phyloP scores from a whole-genome alignment of 805 yeast genomes.

The Wickerhamiella australiensis region DNA sequence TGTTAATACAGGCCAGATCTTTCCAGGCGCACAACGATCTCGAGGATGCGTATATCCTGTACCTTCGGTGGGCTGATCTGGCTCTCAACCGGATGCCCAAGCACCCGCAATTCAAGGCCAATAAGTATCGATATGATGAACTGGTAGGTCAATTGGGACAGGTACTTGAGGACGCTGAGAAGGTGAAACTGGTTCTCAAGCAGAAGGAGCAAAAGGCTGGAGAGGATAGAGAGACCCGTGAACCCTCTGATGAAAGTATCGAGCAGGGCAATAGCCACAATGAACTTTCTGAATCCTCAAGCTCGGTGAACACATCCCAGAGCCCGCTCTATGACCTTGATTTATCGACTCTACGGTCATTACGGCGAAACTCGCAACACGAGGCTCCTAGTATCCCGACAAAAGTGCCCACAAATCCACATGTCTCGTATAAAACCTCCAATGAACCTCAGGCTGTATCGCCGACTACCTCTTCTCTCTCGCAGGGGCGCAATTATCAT shows the following conservation, averaged over 20 bases:
- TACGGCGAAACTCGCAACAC: background rate
- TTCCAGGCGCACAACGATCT: conserved; percentile 35
- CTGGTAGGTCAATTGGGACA: conserved; percentile 17
- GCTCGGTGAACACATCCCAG: too few relatives aligned
- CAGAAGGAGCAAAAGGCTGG: background rate
- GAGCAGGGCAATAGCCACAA: too few relatives aligned
- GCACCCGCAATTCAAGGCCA: conserved; percentile 35
- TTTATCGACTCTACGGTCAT: background rate
- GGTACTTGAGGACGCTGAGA: conserved; percentile 24
- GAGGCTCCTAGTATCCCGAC: background rate
- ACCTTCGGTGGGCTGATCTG: conserved; percentile 48
- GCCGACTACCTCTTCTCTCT: background rate
- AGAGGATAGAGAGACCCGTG: too few relatives aligned
- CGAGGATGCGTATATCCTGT: conserved; percentile 44
- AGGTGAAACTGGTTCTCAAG: conserved; percentile 19
- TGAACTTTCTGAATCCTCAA: too few relatives aligned
- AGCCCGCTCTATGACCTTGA: background rate
- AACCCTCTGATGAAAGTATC: too few relatives aligned
- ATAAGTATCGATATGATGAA: conserved; percentile 14
- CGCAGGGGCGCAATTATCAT: conserved; percentile 7
- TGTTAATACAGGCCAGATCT: conserved; percentile 33
- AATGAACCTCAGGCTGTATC: too few relatives aligned
- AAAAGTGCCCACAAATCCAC: background rate
- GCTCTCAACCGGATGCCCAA: conserved; percentile 36
- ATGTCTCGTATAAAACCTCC: background rate